Base-by-base conservation (phyloP, 768 basidiomycete species). In the Leccinum arenicola region DNA sequence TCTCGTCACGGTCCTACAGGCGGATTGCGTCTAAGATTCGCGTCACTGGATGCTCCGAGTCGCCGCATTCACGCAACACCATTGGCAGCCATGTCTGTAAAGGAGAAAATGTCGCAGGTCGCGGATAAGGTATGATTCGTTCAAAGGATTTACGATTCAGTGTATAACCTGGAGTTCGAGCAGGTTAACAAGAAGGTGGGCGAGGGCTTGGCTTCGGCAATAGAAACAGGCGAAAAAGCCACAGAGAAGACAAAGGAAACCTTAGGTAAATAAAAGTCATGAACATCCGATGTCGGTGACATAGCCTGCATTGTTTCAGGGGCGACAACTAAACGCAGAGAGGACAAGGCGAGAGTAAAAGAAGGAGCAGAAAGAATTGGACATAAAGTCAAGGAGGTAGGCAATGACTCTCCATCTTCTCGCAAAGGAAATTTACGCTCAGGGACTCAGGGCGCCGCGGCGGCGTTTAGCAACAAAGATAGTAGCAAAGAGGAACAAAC, bases 131-230 rank as follows among this genome's bases (percentile, higher is more conserved):
- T 78, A 23, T 29, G 68, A 43, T 14, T 36, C 29, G 5, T 58
- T 23, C n/a, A 49, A 10, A 11, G 9, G 5, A 11, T 15, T 12
- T 7, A 25, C 17, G 36, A 29, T 19, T 19, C 8, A 50, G 36
- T 27, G 21, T 50, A 15, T 38, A 29, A 19, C 60, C 29, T n/a
- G 9, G 1, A 50, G 11, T 10, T 49, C 38, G 33, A 38, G 33
- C 56, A 79, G 76, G 72, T 78, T 17, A 80, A 78, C 70, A 78
- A 73, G 62, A 70, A 68, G 25, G 73, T 76, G 21, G 79, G 78
- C 3, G 33, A 69, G 52, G 71, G 73, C 17, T 64, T 80, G n/a
- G 78, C 78, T 5, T 69, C 70, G 2, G 77, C 73, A 6, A 75
- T 80, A 54, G 80, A 78, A 61, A 75, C 68, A 21, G 79, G 75